Base-by-base conservation (phyloP, 2,329 filamentous ascomycete species). In the Lizonia empirigonia region DNA sequence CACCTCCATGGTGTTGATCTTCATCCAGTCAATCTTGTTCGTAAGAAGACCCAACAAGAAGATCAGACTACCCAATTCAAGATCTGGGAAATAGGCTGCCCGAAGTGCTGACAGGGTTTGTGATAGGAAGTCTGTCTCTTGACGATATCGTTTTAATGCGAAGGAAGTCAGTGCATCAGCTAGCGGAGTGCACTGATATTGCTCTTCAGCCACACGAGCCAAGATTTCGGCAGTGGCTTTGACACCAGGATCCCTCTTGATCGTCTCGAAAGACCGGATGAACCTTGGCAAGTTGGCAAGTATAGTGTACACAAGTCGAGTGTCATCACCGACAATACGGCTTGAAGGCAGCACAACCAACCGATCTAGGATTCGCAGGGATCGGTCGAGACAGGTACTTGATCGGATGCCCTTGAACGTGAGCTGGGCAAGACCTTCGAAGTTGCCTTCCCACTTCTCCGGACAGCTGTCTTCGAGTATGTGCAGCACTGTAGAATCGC, bases 351-450 rank as follows among this genome's bases (percentile, higher is more conserved):
- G 78, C 27, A 83, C 83, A 46, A 93, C 85, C 5, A 99, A 80
- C 63, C 85, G 86, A 63, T 96, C 87, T 46, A 99, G 81, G 1
- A 90, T 85, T 40, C 85, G 81, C 34, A 99, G 77, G 1, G 91
- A 91, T 36, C 86, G 82, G 26, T 91, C 86, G 58, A 96, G 83
- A 53, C 91, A 96, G 7, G 87, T 74, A 0, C 91, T 92, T 0
- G 94, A 99, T 47, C 93, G 86, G 22, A 97, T 76, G 1, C 94
- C 95, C 71, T 97, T 97, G 77, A 96, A 93, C 0, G 97, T 81
- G 36, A 97, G 76, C 4, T 87, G 83, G 56, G 96, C 90, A 7
- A 99, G 77, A 2, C 95, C 94, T 53, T 94, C 88, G 63, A 97
- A 97, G 0, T 80, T 75, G 2, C 91, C 91, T 63, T 97, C 91